These are phyloP conservation scores for Exophiala oligosperma DNA, from an alignment of 2,329 filamentous ascomycete species.

Conservation along the genomic window DNA sequence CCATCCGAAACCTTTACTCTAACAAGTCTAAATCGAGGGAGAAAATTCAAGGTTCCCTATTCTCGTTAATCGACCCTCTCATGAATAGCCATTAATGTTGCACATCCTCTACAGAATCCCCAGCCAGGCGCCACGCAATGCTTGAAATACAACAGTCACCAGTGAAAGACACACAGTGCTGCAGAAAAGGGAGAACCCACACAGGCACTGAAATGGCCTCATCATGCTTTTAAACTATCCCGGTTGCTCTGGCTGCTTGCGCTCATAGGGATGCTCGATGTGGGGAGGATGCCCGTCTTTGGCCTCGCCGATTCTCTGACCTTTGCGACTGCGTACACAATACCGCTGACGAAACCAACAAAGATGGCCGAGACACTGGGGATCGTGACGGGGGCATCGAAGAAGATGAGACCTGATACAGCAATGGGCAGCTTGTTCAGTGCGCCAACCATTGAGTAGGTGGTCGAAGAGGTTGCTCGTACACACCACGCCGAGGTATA, in stretches of 20 bases:
- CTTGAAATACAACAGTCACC: neutral
- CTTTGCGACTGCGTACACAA: constrained; percentile 87
- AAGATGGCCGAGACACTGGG: constrained; percentile 89
- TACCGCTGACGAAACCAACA: constrained; percentile 86
- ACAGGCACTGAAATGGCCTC: no score
- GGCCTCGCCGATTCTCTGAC: constrained; percentile 71
- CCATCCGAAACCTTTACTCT: neutral
- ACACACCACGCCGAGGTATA: constrained; percentile 99
- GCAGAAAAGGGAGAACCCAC: neutral
- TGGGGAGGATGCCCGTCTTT: constrained; percentile 68
- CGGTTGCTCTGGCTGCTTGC: constrained; percentile 89
- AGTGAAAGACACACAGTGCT: neutral
- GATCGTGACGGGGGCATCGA: constrained; percentile 88
- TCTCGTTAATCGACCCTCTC: neutral
- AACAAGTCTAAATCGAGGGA: neutral
- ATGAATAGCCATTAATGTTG: neutral
- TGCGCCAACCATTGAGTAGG: constrained; percentile 97
- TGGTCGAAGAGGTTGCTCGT: constrained; percentile 93
- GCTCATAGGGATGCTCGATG: constrained; percentile 68
- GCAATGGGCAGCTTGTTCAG: constrained; percentile 98
- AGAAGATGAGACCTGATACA: constrained; percentile 89
- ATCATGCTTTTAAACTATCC: constrained; percentile 73
- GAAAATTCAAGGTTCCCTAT: neutral
- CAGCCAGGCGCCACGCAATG: constrained; percentile 13
- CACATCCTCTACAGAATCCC: neutral